Evolutionary conservation across 208 protist species (phyloP), one percentile per base, ranked within the genome.

Genomic region (Leishmania major): DNA sequence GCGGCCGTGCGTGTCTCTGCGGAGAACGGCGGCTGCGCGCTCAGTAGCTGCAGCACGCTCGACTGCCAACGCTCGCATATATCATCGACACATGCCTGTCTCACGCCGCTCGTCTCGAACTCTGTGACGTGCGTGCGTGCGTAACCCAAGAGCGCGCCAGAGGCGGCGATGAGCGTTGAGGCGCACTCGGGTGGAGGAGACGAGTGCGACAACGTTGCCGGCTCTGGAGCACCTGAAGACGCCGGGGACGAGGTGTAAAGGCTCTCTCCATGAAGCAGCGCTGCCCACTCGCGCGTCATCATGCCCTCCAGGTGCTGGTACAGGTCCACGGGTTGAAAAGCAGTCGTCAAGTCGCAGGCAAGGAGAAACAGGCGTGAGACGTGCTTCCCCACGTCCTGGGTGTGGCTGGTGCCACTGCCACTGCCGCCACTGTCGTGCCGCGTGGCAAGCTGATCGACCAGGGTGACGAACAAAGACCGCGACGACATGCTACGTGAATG

Each of bases 1-100:
- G 84, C 87, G 8, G 87, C 77, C 51, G 75, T 70, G 69, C 86
- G 51, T 25, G 91, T 81, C 70, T 82, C 79, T 51, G 75, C 79
- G 19, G 88, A 35, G 73, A 89, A 90, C 11, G 90, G 87, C 25
- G 90, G 90, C 15, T 91, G 81, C 5, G 89, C 86, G 3, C 57
- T 25, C 31, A 96, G 76, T 10, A 96, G 66, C 25, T 82, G 86
- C 70, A 88, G 74, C 80, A 88, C 88, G 51, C 62, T 74, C 3
- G 77, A 53, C 79, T 88, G 76, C 78, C 84, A 87, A 55, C 60
- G 49, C 7, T 75, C 74, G 37, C 55, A 49, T 70, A 79, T 35
- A 13, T 37, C 47, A 31, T 25, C 59, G 19, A 69, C 57, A 79
- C 59, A 82, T 49, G 53, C 78, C 53, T n/a, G 19, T 69, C 28